Base-by-base conservation (phyloP, 371 early-diverging fungal species). In the Circinella minor region DNA sequence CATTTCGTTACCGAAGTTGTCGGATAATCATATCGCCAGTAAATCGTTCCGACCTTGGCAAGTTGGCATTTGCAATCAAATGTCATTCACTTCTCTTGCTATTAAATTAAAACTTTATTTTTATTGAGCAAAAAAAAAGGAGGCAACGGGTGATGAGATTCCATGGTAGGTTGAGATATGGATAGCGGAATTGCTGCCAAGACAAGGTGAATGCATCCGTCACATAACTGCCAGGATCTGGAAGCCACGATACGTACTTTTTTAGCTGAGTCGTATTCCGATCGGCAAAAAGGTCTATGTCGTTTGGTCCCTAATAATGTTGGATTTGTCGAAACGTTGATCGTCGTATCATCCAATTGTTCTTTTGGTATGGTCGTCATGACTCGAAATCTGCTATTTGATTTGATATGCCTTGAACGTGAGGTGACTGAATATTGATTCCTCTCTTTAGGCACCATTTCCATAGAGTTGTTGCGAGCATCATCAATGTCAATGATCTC, bases 261-360 rank as follows among this genome's bases (percentile, higher is more conserved):
- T 49, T 51, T 18, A 77, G 57, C 9, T 60, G 67, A 17, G 27
- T 0, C 38, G 68, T 72, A 0, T 55, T 71, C 14, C 77, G 46
- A 57, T 72, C 77, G 4, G 77, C 77, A 65, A 72, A 77, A 6
- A 74, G 67, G 65, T 77, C 69, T 62, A 72, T 55, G 48, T 62
- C 55, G 69, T 59, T 15, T 18, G 68, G 66, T 10, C 77, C 77
- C 67, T 57, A 72, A 0, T 5, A n/a, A 8, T 57, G 61, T 5
- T 73, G 65, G 18, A 76, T 36, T 3, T 60, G 27, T 17, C 60
- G 63, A 61, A 76, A 72, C 17, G 43, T 47, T 1, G 17, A 13
- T 1, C 65, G 71, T 1, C 4, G 4, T 13, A 73, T 43, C 36
- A 7, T 15, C 67, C 73, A 76, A 20, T 38, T 18, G 65, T 71